These are phyloP conservation scores for Vinca minor DNA, from an alignment of 257 asterid genomes.

Conservation along the genomic window DNA sequence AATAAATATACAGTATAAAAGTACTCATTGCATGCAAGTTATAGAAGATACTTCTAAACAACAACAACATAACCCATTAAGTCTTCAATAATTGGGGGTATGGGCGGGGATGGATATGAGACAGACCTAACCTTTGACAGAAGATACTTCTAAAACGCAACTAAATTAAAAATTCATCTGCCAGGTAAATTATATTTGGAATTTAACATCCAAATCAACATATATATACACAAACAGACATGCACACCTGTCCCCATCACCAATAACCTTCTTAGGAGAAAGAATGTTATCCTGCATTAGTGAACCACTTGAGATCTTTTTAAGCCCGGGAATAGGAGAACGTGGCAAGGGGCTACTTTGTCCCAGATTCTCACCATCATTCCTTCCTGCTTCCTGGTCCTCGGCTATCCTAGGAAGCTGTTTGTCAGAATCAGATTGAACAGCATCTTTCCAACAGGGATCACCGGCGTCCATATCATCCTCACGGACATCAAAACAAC, in stretches of 20 bases:
- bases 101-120: no score
- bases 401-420: slow-evolving; percentile 25
- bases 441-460: slow-evolving; percentile 57
- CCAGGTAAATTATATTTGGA: neutral
- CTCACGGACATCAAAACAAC: slow-evolving; percentile 82
- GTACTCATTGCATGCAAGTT: neutral
- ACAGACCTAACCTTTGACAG: no score
- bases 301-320: slow-evolving; percentile 46
- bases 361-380: slow-evolving; percentile 34
- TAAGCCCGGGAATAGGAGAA: slow-evolving; percentile 36
- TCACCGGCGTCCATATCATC: slow-evolving; percentile 56
- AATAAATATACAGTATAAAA: neutral
- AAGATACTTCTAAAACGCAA: no score
- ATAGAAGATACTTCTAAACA: neutral
- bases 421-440: slow-evolving; percentile 44
- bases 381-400: slow-evolving; percentile 41
- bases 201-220: neutral
- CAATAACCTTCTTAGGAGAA: slow-evolving; percentile 42
- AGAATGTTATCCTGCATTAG: slow-evolving; percentile 46
- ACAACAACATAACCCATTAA: no score
- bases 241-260: slow-evolving; percentile 74
- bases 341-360: slow-evolving; percentile 41
- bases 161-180: neutral
- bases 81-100: no score
- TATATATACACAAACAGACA: no score